Evolutionary conservation across 441 rosid genomes (phyloP).

Genomic region (Syzygium malaccense): DNA sequence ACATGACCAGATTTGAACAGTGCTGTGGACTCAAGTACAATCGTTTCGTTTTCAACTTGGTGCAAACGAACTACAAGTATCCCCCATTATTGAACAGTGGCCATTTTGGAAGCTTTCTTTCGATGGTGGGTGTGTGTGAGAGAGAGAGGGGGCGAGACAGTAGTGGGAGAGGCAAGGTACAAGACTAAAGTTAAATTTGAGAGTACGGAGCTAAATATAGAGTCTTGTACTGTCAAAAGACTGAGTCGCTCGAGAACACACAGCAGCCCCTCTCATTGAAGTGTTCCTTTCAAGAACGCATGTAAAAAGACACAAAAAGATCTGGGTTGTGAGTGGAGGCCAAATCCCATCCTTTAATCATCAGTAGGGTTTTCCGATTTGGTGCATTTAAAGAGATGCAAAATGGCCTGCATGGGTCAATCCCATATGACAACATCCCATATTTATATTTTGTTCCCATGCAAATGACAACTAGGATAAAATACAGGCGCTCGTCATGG

Average conservation of each 20-base stretch:
- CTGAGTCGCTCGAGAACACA: neutral
- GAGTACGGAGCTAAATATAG: neutral
- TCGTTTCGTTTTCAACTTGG: neutral
- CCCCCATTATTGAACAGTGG: neutral
- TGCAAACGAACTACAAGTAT: neutral
- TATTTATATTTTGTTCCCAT: neutral
- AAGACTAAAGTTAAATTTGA: neutral
- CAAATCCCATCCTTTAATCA: conserved; percentile 6
- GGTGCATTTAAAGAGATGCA: conserved; percentile 23
- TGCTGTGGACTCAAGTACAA: neutral
- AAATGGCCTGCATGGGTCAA: neutral
- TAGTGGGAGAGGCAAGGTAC: neutral
- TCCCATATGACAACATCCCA: neutral
- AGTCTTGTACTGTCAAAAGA: neutral
- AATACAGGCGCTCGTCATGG: neutral
- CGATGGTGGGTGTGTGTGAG: neutral
- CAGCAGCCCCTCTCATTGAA: conserved; percentile 11
- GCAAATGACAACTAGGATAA: neutral
- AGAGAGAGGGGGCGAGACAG: neutral
- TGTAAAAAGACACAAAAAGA: conserved; percentile 17
- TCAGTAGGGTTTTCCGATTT: conserved; percentile 14
- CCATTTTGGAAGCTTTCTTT: neutral
- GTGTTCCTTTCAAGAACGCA: conserved; percentile 31
- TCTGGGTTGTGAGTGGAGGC: neutral
- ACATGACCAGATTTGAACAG: neutral